phyloP scores from a whole-genome alignment of 352 stramenopile genomes.

The Saprolegnia parasitica region DNA sequence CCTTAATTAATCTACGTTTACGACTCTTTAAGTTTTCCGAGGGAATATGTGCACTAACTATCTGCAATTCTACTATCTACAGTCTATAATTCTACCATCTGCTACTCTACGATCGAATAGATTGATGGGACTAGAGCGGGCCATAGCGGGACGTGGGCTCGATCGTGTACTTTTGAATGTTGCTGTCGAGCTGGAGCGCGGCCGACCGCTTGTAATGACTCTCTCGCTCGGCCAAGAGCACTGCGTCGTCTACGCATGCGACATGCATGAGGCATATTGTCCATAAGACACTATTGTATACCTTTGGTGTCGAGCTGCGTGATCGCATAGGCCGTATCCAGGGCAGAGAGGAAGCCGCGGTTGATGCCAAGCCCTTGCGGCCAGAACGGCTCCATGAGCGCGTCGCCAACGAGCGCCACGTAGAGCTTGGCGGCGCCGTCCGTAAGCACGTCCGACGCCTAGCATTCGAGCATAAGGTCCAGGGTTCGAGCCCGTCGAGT shows the following conservation, averaged over 20 bases:
- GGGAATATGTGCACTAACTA: not conserved
- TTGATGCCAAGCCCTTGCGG: constrained; percentile 77
- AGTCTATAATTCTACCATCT: not conserved
- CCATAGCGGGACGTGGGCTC: constrained; percentile 65
- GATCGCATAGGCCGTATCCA: constrained; percentile 77
- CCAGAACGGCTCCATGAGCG: constrained; percentile 84
- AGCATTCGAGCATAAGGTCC: not conserved
- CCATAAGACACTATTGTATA: not conserved
- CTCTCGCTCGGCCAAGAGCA: constrained; percentile 72
- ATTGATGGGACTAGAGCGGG: not conserved
- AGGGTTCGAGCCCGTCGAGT: not conserved
- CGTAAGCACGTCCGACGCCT: constrained; percentile 55
- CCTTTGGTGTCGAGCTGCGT: constrained; percentile 55
- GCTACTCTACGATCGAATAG: not conserved
- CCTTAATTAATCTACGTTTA: too few relatives aligned
- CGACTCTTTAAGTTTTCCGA: too few relatives aligned
- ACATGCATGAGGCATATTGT: not conserved
- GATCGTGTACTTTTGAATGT: constrained; percentile 76
- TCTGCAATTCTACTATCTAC: not conserved
- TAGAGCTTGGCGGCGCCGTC: constrained; percentile 72
- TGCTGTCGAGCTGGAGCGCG: constrained; percentile 68
- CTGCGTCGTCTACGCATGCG: constrained; percentile 42
- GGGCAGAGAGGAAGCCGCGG: constrained; percentile 69
- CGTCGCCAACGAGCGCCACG: constrained; percentile 70
- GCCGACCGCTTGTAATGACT: constrained; percentile 67